phyloP scores from a whole-genome alignment of 805 yeast genomes.

The Huiozyma naganishii region DNA sequence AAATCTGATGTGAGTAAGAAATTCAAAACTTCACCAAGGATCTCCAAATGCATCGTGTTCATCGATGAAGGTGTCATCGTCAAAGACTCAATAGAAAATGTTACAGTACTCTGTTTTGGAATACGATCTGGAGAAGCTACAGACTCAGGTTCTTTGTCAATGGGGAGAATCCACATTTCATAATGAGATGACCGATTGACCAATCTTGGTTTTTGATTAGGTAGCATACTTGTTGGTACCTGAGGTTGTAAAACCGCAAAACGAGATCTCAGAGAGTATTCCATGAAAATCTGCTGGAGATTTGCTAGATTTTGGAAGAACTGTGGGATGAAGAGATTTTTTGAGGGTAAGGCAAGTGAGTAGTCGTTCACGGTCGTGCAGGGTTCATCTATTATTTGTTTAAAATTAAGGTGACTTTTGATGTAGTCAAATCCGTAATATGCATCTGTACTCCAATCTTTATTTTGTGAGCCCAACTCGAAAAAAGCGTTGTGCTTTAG shows the following conservation, averaged over 20 bases:
- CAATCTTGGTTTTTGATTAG: conserved; percentile 28
- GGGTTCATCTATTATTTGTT: background rate
- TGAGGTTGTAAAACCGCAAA: conserved; percentile 26
- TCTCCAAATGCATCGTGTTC: conserved; percentile 40
- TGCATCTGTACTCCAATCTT: conserved; percentile 23
- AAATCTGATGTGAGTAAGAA: conserved; percentile 30
- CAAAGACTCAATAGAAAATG: conserved; percentile 22
- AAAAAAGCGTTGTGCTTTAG: conserved; percentile 2
- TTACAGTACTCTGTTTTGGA: background rate
- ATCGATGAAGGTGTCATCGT: conserved; percentile 26
- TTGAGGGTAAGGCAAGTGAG: conserved; percentile 6
- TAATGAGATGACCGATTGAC: conserved; percentile 25
- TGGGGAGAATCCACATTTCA: conserved; percentile 40
- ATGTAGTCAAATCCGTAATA: conserved; percentile 37
- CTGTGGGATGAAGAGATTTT: conserved; percentile 10
- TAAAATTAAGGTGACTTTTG: conserved; percentile 7
- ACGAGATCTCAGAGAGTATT: conserved; percentile 15
- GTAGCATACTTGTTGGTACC: conserved; percentile 21
- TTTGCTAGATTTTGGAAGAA: conserved; percentile 6
- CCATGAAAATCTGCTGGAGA: conserved; percentile 15
- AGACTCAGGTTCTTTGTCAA: background rate
- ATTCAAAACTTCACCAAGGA: conserved; percentile 40
- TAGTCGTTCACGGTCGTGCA: background rate
- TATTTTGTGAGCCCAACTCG: background rate
- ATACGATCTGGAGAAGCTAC: background rate